These are phyloP conservation scores for Globisporangium perplexum DNA, from an alignment of 352 stramenopile species.

Conservation along the genomic window DNA sequence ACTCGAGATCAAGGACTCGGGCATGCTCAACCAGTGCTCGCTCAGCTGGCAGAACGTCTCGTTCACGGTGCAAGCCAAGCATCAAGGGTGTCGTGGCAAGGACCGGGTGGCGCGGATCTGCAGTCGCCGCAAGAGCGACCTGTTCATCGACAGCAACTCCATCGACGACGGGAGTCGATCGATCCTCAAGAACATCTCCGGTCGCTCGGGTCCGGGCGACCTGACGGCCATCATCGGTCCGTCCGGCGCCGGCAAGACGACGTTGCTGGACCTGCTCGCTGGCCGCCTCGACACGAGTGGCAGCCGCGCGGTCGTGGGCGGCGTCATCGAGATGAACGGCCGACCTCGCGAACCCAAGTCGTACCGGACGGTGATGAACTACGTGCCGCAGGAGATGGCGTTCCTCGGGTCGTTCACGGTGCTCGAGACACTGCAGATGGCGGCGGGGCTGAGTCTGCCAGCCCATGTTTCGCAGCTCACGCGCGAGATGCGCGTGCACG, in stretches of 20 bases:
- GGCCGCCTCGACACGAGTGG: constrained; percentile 26
- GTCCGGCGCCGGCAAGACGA: constrained; percentile 33
- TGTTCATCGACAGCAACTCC: constrained; percentile 1
- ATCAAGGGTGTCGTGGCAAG: neutral
- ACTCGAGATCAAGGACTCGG: constrained; percentile 17
- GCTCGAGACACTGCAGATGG: constrained; percentile 59
- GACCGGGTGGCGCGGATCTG: neutral
- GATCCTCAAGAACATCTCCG: constrained; percentile 32
- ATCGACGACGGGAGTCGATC: constrained; percentile 5
- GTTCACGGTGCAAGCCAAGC: constrained; percentile 15
- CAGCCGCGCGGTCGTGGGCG: constrained; percentile 27
- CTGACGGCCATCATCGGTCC: constrained; percentile 38
- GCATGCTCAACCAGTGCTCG: constrained; percentile 19
- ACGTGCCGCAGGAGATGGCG: constrained; percentile 55
- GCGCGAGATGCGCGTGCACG: constrained; percentile 46
- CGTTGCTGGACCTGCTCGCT: constrained; percentile 39
- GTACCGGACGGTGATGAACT: constrained; percentile 49
- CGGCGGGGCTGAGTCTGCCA: constrained; percentile 41
- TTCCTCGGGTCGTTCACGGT: constrained; percentile 68
- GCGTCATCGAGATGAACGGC: constrained; percentile 48
- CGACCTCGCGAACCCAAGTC: constrained; percentile 23
- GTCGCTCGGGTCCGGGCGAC: constrained; percentile 25
- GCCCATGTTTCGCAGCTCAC: constrained; percentile 32
- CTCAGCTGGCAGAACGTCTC: constrained; percentile 22
- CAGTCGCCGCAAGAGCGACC: neutral